Conservation (phyloP, 306 rosid genomes). For the Hippophae rhamnoides region DNA sequence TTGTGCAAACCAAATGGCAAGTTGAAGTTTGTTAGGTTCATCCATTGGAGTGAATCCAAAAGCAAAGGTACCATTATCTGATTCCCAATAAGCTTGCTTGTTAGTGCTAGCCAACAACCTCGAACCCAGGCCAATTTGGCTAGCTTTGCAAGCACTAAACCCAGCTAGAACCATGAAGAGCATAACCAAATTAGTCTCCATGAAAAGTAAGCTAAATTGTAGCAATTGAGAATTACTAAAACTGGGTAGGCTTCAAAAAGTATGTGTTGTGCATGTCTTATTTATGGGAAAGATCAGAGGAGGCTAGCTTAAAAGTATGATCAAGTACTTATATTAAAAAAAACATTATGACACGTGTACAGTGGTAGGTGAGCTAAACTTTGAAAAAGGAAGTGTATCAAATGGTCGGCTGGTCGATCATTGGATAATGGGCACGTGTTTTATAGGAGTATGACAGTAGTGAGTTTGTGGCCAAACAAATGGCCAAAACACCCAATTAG, state of each 20-base stretch:
- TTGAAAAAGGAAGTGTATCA: slow-evolving; percentile 38
- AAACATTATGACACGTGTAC: slow-evolving; percentile 27
- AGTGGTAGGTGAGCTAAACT: slow-evolving; percentile 63
- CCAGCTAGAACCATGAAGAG: slow-evolving; percentile 16
- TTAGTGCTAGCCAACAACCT: slow-evolving; percentile 45
- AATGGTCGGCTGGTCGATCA: slow-evolving; percentile 47
- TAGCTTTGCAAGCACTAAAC: slow-evolving; percentile 25
- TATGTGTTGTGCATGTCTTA: slow-evolving; percentile 6
- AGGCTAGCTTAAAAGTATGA: background rate
- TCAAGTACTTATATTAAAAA: slow-evolving; percentile 8
- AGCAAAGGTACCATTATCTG: slow-evolving; percentile 79
- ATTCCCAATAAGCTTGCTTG: slow-evolving; percentile 34
- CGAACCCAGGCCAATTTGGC: slow-evolving; percentile 46
- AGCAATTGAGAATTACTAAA: background rate
- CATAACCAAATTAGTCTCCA: background rate
- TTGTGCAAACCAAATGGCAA: slow-evolving; percentile 75
- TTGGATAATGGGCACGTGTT: slow-evolving; percentile 24
- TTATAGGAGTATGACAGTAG: slow-evolving; percentile 11
- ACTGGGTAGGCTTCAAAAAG: background rate
- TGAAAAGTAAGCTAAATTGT: background rate
- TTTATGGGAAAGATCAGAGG: background rate
- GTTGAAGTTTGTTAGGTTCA: slow-evolving; percentile 18
- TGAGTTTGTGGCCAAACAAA: slow-evolving; percentile 20
- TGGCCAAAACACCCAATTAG: slow-evolving; percentile 27
- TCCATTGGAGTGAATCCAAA: slow-evolving; percentile 57